These are phyloP conservation scores for Lenzites betulinus DNA, from an alignment of 768 basidiomycete species.

Conservation along the genomic window DNA sequence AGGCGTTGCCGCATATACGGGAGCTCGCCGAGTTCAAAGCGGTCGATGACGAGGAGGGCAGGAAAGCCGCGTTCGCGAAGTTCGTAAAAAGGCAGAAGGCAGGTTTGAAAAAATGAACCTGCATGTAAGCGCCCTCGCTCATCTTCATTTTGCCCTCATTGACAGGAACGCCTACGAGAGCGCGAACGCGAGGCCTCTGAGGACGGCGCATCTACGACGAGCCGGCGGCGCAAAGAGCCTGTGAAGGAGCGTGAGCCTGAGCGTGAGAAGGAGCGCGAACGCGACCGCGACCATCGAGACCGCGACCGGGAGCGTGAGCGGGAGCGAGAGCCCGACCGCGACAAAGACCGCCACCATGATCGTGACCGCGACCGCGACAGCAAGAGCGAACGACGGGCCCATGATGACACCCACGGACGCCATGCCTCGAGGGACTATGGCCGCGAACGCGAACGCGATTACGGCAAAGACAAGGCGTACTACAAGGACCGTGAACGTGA, in stretches of 20 bases:
- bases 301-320: slow-evolving; percentile 36
- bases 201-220: slow-evolving; percentile 78
- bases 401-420: slow-evolving; percentile 31
- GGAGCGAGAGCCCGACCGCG: slow-evolving; percentile 47
- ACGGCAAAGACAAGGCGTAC: slow-evolving; percentile 41
- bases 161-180: slow-evolving; percentile 71
- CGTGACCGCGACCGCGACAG: slow-evolving; percentile 42
- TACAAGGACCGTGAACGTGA: slow-evolving; percentile 30
- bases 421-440: slow-evolving; percentile 40
- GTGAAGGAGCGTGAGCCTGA: slow-evolving; percentile 38
- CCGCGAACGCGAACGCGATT: slow-evolving; percentile 32
- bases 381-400: background rate
- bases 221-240: slow-evolving; percentile 81
- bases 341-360: background rate
- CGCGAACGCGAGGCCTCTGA: slow-evolving; percentile 64
- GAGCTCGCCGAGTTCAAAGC: slow-evolving; percentile 86
- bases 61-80: slow-evolving; percentile 82
- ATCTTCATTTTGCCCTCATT: background rate
- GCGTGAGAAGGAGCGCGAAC: slow-evolving; percentile 37
- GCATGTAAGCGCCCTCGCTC: slow-evolving; percentile 8
- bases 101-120: slow-evolving; percentile 12
- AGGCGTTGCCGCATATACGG: slow-evolving; percentile 78
- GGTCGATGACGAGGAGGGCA: slow-evolving; percentile 83
- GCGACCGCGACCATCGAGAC: slow-evolving; percentile 30
- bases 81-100: slow-evolving; percentile 92